A percentile compares a stretch with the other conserved stretches of the same genome.
phyloP scores from a whole-genome alignment of 1,139 yeast genomes.

The Suhomyces taliae region DNA sequence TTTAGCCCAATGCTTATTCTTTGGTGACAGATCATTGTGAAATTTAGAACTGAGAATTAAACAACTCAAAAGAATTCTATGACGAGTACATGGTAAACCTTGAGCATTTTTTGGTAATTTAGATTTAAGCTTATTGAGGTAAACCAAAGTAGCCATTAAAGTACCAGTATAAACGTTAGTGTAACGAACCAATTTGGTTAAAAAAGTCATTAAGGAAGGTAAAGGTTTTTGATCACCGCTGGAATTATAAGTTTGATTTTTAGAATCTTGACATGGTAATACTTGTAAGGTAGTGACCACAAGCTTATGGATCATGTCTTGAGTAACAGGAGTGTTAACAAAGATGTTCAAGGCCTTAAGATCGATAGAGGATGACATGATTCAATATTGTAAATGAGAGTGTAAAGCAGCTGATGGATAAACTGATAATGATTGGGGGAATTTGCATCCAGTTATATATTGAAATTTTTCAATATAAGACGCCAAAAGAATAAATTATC shows the following conservation, averaged over 20 bases:
- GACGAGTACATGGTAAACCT: constrained; percentile 77
- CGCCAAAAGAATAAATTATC: constrained; percentile 3
- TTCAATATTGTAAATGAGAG: neutral
- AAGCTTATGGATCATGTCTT: constrained; percentile 64
- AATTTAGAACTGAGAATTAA: constrained; percentile 69
- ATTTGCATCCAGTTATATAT: neutral
- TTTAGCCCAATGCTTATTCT: constrained; percentile 74
- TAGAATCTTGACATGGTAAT: constrained; percentile 51
- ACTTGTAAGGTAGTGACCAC: constrained; percentile 65
- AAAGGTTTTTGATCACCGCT: constrained; percentile 38
- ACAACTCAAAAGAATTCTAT: constrained; percentile 72
- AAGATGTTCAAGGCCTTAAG: constrained; percentile 57
- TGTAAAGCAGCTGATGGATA: neutral
- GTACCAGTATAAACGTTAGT: constrained; percentile 79
- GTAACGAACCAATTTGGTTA: constrained; percentile 65
- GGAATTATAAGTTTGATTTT: constrained; percentile 28
- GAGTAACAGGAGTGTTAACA: constrained; percentile 58
- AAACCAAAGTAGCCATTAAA: constrained; percentile 68
- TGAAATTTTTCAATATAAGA: neutral
- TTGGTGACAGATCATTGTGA: constrained; percentile 76
- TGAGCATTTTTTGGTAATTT: constrained; percentile 69
- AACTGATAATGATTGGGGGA: neutral
- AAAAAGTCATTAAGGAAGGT: constrained; percentile 75
- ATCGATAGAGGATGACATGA: constrained; percentile 29
- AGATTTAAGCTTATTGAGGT: constrained; percentile 58